These are phyloP conservation scores for Copromyces sp. DNA, from an alignment of 495 filamentous ascomycete species.

Conservation along the genomic window DNA sequence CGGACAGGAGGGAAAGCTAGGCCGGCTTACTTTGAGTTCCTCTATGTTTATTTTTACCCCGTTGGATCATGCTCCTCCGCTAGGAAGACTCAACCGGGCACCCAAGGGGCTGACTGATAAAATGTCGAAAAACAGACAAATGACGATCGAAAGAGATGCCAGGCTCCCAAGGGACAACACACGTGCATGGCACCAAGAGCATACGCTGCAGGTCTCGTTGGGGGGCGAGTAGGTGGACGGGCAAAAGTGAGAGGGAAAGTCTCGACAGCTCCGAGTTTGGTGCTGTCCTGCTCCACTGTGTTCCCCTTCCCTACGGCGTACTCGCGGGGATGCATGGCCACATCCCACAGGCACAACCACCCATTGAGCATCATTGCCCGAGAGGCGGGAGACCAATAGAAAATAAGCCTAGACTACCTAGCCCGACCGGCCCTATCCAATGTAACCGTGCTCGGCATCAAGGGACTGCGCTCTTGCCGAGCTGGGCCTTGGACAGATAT, in stretches of 20 bases:
- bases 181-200: neutral
- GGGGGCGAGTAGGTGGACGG: neutral
- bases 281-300: neutral
- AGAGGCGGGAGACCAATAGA: conserved; percentile 11
- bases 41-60: neutral
- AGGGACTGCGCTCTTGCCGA: neutral
- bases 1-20: neutral
- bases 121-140: neutral
- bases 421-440: neutral
- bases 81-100: neutral
- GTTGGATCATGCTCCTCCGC: neutral
- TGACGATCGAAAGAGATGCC: neutral
- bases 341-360: conserved; percentile 1
- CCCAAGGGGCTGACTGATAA: neutral
- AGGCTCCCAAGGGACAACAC: neutral
- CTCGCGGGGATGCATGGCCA: conserved; percentile 5
- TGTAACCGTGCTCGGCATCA: neutral
- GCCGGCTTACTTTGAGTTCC: neutral
- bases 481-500: neutral
- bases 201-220: neutral
- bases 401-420: neutral
- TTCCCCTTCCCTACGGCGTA: neutral
- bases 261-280: neutral
- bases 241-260: neutral
- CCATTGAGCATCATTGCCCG: conserved; percentile 1